A percentile compares a stretch with the other conserved stretches of the same genome.
These are phyloP conservation scores for Hibiscus syriacus DNA, from an alignment of 345 rosid genomes.

Conservation along the genomic window DNA sequence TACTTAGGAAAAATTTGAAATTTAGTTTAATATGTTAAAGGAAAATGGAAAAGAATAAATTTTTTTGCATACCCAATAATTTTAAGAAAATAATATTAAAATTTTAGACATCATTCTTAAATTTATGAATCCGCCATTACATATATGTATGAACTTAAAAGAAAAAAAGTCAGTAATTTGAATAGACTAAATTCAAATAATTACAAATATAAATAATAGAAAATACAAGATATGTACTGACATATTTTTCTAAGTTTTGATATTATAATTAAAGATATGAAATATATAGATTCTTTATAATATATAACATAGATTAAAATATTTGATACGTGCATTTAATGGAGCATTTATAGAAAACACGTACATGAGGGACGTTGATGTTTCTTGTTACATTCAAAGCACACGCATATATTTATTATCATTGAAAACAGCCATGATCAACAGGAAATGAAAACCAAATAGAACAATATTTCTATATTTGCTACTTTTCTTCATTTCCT, in stretches of 20 bases:
- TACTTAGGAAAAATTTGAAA: no score
- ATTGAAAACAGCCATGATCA: not conserved
- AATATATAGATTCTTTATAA: not conserved
- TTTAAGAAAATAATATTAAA: no score
- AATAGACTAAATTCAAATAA: no score
- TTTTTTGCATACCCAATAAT: no score
- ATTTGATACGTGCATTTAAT: not conserved
- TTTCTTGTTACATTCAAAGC: not conserved
- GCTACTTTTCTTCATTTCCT: not conserved
- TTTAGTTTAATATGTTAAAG: no score
- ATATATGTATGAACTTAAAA: no score
- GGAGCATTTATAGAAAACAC: not conserved
- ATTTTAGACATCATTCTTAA: no score
- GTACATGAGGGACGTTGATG: not conserved
- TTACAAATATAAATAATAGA: not conserved
- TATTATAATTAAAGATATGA: not conserved
- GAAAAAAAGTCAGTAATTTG: not conserved
- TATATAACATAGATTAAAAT: not conserved
- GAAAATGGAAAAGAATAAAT: no score
- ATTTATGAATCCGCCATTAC: no score
- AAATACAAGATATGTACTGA: no score
- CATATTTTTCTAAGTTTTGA: not conserved
- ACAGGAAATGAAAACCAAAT: not conserved
- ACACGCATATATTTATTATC: not conserved
- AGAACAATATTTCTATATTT: not conserved